Evolutionary conservation across 345 rosid species (phyloP), one percentile per base, ranked within the genome.

Genomic region (Raphanus sativus): DNA sequence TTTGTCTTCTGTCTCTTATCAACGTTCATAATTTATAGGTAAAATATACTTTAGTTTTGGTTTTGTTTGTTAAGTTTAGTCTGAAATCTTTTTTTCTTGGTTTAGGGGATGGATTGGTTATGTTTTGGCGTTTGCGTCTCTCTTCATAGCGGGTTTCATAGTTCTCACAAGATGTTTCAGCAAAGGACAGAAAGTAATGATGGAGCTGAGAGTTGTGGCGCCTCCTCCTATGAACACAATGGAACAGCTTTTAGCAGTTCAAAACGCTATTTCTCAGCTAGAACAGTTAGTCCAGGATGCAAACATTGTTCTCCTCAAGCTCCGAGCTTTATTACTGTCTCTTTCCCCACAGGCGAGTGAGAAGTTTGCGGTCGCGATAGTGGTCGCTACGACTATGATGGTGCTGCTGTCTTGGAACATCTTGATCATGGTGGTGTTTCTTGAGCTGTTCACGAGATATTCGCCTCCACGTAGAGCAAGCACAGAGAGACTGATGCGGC

Each of bases 221-320:
- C 98, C 98, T 36, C 93, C 94, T 24, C 90, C 83, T 3, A 90
- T 84, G 92, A 95, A 81, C 86, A 86, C 92, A 66, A 84, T 95
- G 97, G 99, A 91, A 72, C 99, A 92, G 89, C 96, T 95, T 81
- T 81, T 95, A 85, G 97, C 96, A 11, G 94, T 92, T 71, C 99
- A 91, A 80, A 88, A 89, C 75, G 89, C 94, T 38, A 77, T 92
- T 69, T 86, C 98, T 1, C 94, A 90, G 77, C 88, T 77, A 2
- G 98, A 95, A 82, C 48, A 78, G 68, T 72, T 83, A 61, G 81
- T 92, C 69, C 97, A 95, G 77, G 98, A 95, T 52, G 87, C 90
- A 42, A 95, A 95, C 81, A 75, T 92, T 21, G 76, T 84, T 70
- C 96, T 95, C 29, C 94, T 91, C 78, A 95, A 95, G 85, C 67